These are phyloP conservation scores for Ustilago hordei DNA, from an alignment of 1,284 basidiomycete genomes.

Conservation along the genomic window DNA sequence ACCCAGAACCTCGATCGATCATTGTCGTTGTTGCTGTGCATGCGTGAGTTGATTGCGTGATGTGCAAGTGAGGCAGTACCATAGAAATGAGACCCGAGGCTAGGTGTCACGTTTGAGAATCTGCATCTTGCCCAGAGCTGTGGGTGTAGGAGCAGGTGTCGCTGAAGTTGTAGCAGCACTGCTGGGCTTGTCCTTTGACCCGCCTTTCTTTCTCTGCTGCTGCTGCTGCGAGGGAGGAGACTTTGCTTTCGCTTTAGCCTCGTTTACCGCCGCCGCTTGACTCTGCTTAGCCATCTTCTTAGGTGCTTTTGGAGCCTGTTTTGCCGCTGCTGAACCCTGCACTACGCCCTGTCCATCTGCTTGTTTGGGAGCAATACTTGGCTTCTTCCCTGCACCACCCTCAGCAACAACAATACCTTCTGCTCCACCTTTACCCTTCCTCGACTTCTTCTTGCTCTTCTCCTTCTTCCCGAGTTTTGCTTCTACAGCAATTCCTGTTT, in stretches of 20 bases:
- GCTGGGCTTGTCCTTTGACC: conserved; percentile 5
- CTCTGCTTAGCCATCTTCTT: not conserved
- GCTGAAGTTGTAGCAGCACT: not conserved
- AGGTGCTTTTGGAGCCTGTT: not conserved
- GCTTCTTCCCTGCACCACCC: not conserved
- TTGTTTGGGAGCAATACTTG: not conserved
- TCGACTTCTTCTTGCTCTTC: not conserved
- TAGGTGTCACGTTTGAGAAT: conserved; percentile 34
- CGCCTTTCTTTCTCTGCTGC: conserved; percentile 11
- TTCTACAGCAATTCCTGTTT: not conserved
- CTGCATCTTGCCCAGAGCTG: conserved; percentile 23
- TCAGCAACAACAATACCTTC: not conserved
- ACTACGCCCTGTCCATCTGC: not conserved
- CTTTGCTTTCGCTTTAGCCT: not conserved
- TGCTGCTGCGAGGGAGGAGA: not conserved
- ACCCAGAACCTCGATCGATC: not conserved
- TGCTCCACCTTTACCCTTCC: conserved; percentile 15
- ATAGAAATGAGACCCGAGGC: not conserved
- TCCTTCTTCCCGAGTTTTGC: conserved; percentile 20
- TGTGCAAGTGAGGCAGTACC: not conserved
- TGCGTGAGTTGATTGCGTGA: not conserved
- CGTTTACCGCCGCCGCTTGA: not conserved
- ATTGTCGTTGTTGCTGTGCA: too few relatives aligned
- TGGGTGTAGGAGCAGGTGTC: not conserved
- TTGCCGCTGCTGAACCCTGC: not conserved